Conservation (phyloP, 192 early-diverging fungal genomes). For the Fimicolochytrium jonesii region DNA sequence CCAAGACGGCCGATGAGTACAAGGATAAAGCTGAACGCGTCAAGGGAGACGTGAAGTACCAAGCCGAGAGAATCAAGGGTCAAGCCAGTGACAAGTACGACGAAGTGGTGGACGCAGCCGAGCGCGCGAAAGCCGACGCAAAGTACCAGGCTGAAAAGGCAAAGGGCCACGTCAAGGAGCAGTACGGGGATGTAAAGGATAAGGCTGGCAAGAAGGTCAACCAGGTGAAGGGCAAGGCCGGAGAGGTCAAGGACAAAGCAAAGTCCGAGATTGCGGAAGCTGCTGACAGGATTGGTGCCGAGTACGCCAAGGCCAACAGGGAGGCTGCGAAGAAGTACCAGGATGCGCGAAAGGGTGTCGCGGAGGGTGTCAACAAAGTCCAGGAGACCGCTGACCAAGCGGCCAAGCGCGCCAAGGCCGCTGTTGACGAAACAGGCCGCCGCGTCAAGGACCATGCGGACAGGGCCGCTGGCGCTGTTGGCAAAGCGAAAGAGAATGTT, state of each 20-base stretch:
- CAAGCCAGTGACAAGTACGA: background rate
- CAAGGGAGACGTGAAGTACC: background rate
- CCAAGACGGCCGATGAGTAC: background rate
- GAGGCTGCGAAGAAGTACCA: background rate
- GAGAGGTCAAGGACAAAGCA: background rate
- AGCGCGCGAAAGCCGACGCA: background rate
- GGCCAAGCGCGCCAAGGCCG: constrained; percentile 1
- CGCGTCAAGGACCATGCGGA: constrained; percentile 2
- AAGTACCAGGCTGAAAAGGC: background rate
- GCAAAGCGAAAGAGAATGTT: background rate
- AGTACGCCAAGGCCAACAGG: background rate
- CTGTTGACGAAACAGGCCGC: background rate
- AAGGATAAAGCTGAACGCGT: background rate
- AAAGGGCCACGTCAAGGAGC: background rate
- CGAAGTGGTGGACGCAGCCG: background rate
- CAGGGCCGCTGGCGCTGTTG: background rate
- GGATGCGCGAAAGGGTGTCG: background rate
- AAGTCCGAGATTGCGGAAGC: background rate
- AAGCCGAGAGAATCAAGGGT: background rate
- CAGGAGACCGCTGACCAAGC: constrained; percentile 4
- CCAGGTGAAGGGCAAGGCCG: constrained; percentile 4
- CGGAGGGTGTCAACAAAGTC: constrained; percentile 4
- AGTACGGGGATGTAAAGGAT: constrained; percentile 1
- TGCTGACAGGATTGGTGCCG: background rate
- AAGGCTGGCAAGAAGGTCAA: background rate